Percentiles rank a stretch among this genome's conserved stretches.
phyloP scores from a whole-genome alignment of 1,284 basidiomycete species.

The Tilletia caries region DNA sequence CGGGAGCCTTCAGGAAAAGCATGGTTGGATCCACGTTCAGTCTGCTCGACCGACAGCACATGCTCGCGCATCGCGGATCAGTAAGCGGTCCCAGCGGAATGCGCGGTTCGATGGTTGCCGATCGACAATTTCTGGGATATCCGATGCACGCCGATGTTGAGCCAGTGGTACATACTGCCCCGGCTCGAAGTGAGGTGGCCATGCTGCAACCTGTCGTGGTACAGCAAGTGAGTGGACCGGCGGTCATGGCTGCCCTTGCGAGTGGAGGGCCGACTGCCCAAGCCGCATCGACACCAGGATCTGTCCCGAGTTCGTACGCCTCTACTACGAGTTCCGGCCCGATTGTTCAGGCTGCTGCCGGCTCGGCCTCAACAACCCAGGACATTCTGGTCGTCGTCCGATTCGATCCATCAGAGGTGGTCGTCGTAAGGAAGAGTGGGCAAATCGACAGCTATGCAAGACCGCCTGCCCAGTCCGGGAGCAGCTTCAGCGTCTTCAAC shows the following conservation, averaged over 20 bases:
- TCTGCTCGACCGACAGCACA: constrained; percentile 13
- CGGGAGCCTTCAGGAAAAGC: constrained; percentile 11
- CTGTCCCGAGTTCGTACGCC: neutral
- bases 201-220: constrained; percentile 79
- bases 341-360: neutral
- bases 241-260: neutral
- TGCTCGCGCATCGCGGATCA: constrained; percentile 20
- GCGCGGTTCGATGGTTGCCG: constrained; percentile 8
- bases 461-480: constrained; percentile 6
- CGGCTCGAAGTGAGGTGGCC: constrained; percentile 81
- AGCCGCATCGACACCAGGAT: neutral
- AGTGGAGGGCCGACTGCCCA: neutral
- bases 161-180: constrained; percentile 74
- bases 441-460: constrained; percentile 29
- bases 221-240: neutral
- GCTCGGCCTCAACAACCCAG: constrained; percentile 23
- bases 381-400: constrained; percentile 24
- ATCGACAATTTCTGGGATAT: constrained; percentile 4
- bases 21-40: constrained; percentile 29
- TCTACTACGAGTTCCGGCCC: neutral
- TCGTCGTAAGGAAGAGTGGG: constrained; percentile 29
- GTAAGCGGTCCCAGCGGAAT: constrained; percentile 18
- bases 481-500: no score
- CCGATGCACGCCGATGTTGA: constrained; percentile 35
- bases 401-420: constrained; percentile 25